Evolutionary conservation across 2,329 filamentous ascomycete species (phyloP).

Genomic region (Fusarium pseudoanthophilum): DNA sequence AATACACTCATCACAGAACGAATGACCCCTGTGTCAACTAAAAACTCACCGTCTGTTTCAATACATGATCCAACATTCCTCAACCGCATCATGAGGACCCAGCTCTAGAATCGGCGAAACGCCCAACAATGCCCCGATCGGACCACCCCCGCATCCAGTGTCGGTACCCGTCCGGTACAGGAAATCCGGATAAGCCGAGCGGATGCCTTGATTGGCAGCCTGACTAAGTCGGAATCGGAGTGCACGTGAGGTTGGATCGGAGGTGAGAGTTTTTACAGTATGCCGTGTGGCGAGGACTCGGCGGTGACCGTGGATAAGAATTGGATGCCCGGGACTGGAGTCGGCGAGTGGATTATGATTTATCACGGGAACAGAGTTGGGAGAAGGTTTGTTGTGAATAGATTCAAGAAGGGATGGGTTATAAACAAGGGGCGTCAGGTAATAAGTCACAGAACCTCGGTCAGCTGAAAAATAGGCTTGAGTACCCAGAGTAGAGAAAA

Average conservation of each 20-base stretch:
- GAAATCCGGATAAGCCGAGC: slow-evolving; percentile 21
- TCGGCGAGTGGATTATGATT: background rate
- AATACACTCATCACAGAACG: background rate
- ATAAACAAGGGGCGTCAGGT: background rate
- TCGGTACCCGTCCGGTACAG: slow-evolving; percentile 5
- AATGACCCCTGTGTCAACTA: background rate
- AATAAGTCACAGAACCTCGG: background rate
- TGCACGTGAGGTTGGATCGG: slow-evolving; percentile 14
- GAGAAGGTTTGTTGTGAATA: background rate
- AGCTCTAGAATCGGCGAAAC: background rate
- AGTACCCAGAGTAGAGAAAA: background rate
- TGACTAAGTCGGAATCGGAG: slow-evolving; percentile 5
- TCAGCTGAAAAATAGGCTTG: background rate
- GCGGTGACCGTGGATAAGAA: slow-evolving; percentile 6
- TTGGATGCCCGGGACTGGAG: background rate
- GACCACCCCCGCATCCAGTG: slow-evolving; percentile 8
- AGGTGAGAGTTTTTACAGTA: background rate
- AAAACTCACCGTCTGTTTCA: slow-evolving; percentile 7
- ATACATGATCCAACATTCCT: slow-evolving; percentile 24
- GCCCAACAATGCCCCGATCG: slow-evolving; percentile 3
- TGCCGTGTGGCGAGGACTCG: slow-evolving; percentile 25
- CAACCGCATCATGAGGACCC: background rate
- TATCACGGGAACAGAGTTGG: background rate
- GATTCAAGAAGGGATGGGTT: background rate
- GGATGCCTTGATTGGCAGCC: background rate